Evolutionary conservation across 2,329 filamentous ascomycete species (phyloP).

Genomic region (Botrytis tulipae): DNA sequence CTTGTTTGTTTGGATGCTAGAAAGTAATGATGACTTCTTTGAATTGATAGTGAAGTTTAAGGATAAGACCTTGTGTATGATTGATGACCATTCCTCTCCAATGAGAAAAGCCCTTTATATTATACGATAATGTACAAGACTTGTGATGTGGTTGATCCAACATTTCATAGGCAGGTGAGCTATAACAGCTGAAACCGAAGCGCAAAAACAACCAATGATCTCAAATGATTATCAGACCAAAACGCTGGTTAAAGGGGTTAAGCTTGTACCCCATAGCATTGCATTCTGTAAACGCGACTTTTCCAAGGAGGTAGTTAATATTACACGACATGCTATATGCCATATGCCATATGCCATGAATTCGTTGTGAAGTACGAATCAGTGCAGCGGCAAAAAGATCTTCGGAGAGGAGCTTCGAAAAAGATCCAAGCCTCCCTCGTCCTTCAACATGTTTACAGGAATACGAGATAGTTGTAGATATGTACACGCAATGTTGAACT

Average conservation of each 20-base stretch:
- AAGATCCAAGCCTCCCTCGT: neutral
- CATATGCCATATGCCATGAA: neutral
- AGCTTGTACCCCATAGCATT: neutral
- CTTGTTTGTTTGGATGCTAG: conserved; percentile 12
- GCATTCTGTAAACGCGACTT: neutral
- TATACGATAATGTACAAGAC: neutral
- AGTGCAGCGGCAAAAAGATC: neutral
- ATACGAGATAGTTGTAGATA: neutral
- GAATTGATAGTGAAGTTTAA: neutral
- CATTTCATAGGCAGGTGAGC: conserved; percentile 7
- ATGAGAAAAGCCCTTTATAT: conserved; percentile 1
- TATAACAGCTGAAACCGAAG: conserved; percentile 13
- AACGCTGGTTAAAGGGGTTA: neutral
- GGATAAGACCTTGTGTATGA: neutral
- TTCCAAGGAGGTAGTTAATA: neutral
- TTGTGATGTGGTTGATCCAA: conserved; percentile 9
- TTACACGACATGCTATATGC: conserved; percentile 1
- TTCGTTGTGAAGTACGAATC: neutral
- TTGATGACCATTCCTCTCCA: neutral
- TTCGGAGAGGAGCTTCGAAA: neutral
- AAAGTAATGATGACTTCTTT: neutral
- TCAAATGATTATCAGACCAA: neutral
- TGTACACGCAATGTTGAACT: neutral
- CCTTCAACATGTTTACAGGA: neutral
- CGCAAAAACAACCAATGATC: conserved; percentile 6